These are phyloP conservation scores for Rhizopogon salebrosus DNA, from an alignment of 768 basidiomycete species.

Conservation along the genomic window DNA sequence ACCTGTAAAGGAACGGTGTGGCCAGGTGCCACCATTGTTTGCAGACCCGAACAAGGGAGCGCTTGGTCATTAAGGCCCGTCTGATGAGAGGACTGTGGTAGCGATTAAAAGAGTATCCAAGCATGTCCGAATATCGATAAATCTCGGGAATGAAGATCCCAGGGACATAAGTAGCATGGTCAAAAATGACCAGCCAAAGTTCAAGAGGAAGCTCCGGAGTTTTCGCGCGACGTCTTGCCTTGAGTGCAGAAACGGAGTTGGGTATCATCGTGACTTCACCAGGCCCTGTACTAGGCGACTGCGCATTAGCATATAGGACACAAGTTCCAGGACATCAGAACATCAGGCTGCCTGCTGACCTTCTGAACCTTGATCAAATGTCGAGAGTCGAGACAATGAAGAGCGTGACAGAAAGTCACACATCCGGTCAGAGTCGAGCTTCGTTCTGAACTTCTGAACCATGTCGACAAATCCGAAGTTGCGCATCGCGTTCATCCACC, in stretches of 20 bases:
- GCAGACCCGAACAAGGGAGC: constrained; percentile 23
- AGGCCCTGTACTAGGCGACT: not conserved
- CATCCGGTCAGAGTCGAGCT: too few species aligned
- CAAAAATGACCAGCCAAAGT: constrained; percentile 21
- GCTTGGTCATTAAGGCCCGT: constrained; percentile 19
- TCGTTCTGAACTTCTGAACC: not conserved
- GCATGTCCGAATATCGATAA: constrained; percentile 10
- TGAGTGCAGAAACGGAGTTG: not conserved
- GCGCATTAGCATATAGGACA: not conserved
- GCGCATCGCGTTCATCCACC: constrained; percentile 83
- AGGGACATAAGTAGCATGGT: constrained; percentile 15
- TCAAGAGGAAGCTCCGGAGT: constrained; percentile 15
- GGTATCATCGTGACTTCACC: not conserved
- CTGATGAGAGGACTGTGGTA: constrained; percentile 6
- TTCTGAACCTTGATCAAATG: too few species aligned
- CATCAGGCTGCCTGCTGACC: not conserved
- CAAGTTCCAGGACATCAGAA: not conserved
- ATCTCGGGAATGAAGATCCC: constrained; percentile 18
- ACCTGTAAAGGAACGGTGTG: constrained; percentile 16
- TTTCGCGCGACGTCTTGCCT: not conserved
- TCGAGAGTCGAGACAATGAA: too few species aligned
- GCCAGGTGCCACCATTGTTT: constrained; percentile 25
- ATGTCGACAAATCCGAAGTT: constrained; percentile 21
- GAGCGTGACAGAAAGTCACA: not conserved
- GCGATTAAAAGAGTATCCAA: constrained; percentile 7